Base-by-base conservation (phyloP, 1,284 basidiomycete species). In the Heterobasidion occidentale region DNA sequence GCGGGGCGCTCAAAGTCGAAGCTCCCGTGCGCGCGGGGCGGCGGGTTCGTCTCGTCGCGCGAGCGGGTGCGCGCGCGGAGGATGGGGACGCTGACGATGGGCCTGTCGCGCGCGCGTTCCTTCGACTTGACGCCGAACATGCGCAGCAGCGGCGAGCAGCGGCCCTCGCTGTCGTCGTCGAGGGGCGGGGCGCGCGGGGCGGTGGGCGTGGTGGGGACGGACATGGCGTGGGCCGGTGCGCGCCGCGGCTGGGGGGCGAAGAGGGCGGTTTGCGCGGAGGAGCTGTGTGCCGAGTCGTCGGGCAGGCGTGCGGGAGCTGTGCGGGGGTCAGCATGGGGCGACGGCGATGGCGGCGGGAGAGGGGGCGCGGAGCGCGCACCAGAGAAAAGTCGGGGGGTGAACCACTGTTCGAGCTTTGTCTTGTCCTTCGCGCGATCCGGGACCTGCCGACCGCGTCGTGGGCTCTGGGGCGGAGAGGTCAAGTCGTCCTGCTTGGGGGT, bases 1-100 rank as follows among this genome's bases (percentile, higher is more conserved):
- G 11, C 75, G 0, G 82, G 79, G 33, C 82, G 73, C 68, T 89
- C 87, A 61, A 89, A 88, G 63, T 90, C 86, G 65, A 88, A 89
- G 63, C 81, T 86, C 7, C 84, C 84, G 61, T 86, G 81, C 62
- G 61, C 75, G 69, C 59, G 53, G 17, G 55, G 56, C 9, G 12
- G 42, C 12, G 17, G 5, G 17, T 45, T 17, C 12, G 42, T 8
- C 12, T 14, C 57, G 11, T 62, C 61, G 19, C 58, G 55, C 45
- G 61, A 62, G 14, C 52, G 51, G 19, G 60, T 61, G 33, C 61
- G 57, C 35, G 56, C 59, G 36, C 58, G 60, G 20, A 60, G 53
- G 17, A 65, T 59, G 2, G 70, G 70, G 33, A 69, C 69, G 20
- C 67, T 68, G 6, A 71, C 71, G 63, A 60, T 19, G 61, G 59